These are phyloP conservation scores for Colletotrichum higginsianum DNA, from an alignment of 2,329 filamentous ascomycete genomes.

Conservation along the genomic window DNA sequence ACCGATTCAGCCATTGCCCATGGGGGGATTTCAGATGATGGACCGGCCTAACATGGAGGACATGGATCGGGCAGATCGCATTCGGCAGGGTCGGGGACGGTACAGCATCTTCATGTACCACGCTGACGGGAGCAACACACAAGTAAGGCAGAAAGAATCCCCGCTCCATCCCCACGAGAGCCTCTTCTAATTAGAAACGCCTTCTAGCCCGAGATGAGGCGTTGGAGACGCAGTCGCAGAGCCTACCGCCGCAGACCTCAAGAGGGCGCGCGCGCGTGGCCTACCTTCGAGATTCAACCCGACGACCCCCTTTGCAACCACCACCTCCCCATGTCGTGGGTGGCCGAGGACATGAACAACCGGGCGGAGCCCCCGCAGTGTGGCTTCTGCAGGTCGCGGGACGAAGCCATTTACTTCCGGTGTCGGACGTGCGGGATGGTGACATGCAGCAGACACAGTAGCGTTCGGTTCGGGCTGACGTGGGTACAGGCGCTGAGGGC, in stretches of 20 bases:
- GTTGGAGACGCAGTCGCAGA: slow-evolving; percentile 2
- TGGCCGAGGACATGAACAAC: slow-evolving; percentile 17
- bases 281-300: slow-evolving; percentile 10
- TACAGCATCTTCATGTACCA: slow-evolving; percentile 33
- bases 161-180: too few species aligned
- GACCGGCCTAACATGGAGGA: neutral
- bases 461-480: slow-evolving; percentile 3
- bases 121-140: slow-evolving; percentile 22
- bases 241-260: neutral
- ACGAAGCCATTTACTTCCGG: slow-evolving; percentile 10
- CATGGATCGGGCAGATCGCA: neutral
- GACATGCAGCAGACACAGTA: slow-evolving; percentile 6
- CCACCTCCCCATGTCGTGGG: slow-evolving; percentile 2
- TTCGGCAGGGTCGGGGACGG: slow-evolving; percentile 4
- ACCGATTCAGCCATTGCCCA: neutral
- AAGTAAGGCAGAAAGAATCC: slow-evolving; percentile 12
- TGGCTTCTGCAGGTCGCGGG: slow-evolving; percentile 10
- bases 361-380: neutral
- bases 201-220: slow-evolving; percentile 10
- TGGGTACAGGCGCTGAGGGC: slow-evolving; percentile 1
- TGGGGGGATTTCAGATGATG: neutral
- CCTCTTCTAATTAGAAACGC: neutral
- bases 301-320: slow-evolving; percentile 22
- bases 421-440: slow-evolving; percentile 17
- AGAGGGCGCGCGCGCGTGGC: slow-evolving; percentile 7